These are phyloP conservation scores for Cronartium quercuum DNA, from an alignment of 1,284 basidiomycete genomes.

Conservation along the genomic window DNA sequence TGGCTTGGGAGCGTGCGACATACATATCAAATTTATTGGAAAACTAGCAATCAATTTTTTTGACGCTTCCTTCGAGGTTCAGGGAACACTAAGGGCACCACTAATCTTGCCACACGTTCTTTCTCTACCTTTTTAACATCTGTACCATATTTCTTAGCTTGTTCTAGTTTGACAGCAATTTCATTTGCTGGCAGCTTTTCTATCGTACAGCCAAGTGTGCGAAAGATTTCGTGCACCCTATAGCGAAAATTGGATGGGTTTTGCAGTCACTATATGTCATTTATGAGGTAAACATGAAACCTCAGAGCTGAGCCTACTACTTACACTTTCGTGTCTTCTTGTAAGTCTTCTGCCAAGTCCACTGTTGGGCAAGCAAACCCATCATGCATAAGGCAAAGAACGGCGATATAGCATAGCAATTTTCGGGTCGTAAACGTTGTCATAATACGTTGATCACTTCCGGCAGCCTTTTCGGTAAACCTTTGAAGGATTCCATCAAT, in stretches of 20 bases:
- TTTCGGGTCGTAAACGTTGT: conserved; percentile 7
- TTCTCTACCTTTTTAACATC: neutral
- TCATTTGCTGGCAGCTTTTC: neutral
- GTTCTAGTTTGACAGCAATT: neutral
- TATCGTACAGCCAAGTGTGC: conserved; percentile 5
- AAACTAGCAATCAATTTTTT: neutral
- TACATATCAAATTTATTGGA: no score
- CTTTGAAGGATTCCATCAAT: conserved; percentile 1
- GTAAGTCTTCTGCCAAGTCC: conserved; percentile 22
- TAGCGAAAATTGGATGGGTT: neutral
- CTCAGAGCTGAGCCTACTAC: neutral
- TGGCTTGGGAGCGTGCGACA: no score
- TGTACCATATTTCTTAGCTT: neutral
- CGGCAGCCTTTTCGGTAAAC: conserved; percentile 12
- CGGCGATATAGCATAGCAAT: conserved; percentile 15
- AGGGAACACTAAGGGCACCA: conserved; percentile 18
- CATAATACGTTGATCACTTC: neutral
- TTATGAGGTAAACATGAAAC: neutral
- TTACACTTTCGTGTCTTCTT: neutral
- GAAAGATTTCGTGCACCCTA: conserved; percentile 17
- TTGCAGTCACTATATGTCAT: neutral
- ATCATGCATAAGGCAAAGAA: conserved; percentile 25
- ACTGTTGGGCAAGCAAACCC: neutral
- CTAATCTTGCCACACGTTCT: conserved; percentile 4
- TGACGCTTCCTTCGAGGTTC: conserved; percentile 9